Evolutionary conservation across 2,329 filamentous ascomycete genomes (phyloP).

Genomic region (Bipolaris cookei): DNA sequence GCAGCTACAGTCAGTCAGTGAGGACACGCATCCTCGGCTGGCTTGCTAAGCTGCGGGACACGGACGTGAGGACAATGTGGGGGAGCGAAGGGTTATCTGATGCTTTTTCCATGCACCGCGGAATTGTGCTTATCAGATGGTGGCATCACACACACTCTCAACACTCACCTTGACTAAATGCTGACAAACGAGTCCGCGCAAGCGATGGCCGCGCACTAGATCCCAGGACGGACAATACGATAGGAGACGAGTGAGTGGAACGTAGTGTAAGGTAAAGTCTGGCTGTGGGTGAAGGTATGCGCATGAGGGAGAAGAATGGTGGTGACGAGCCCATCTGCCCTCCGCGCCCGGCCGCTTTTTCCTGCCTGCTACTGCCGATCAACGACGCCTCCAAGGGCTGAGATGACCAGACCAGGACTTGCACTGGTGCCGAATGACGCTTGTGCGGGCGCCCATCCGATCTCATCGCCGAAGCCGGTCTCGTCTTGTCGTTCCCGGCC

Average conservation of each 20-base stretch:
- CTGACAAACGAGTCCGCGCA: conserved; percentile 22
- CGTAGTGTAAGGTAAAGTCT: conserved; percentile 5
- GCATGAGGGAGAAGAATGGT: conserved; percentile 18
- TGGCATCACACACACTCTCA: conserved; percentile 32
- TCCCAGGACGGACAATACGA: conserved; percentile 17
- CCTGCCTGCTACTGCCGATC: conserved; percentile 11
- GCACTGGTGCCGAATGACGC: conserved; percentile 16
- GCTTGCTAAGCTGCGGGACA: conserved; percentile 10
- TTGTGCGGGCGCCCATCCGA: background rate
- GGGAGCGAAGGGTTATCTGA: conserved; percentile 16
- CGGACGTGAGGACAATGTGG: conserved; percentile 9
- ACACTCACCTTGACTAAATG: conserved; percentile 30
- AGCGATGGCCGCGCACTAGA: conserved; percentile 22
- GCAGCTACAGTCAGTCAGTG: background rate
- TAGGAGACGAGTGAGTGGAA: conserved; percentile 4
- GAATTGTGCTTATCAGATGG: conserved; percentile 39
- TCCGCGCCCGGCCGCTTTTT: conserved; percentile 13
- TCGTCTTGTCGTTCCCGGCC: background rate
- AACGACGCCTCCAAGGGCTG: conserved; percentile 16
- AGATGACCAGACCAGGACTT: conserved; percentile 11
- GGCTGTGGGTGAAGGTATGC: conserved; percentile 8
- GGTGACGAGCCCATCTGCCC: conserved; percentile 18
- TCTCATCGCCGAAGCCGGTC: conserved; percentile 12
- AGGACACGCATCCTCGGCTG: background rate
- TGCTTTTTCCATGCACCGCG: conserved; percentile 14